Percentiles rank a stretch among this genome's conserved stretches.
phyloP scores from a whole-genome alignment of 306 rosid genomes.

The Calophaca sinica region DNA sequence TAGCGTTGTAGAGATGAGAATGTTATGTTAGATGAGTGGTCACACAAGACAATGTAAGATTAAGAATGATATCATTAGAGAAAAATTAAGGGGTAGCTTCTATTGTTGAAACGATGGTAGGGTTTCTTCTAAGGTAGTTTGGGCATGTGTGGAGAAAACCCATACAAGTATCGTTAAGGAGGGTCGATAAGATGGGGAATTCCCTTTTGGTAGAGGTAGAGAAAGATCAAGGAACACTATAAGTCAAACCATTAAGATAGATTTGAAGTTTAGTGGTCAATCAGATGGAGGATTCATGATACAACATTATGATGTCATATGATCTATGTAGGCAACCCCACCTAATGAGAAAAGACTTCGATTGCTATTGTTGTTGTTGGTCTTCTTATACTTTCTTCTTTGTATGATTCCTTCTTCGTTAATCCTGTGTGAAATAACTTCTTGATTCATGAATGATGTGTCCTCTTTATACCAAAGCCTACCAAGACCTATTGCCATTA shows the following conservation, averaged over 20 bases:
- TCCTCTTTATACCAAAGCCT: conserved; percentile 10
- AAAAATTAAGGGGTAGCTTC: not conserved
- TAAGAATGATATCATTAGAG: not conserved
- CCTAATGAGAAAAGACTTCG: no score
- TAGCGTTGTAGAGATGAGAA: no score
- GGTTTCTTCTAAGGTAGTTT: not conserved
- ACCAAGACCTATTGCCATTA: conserved; percentile 10
- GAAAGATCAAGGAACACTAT: no score
- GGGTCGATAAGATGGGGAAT: no score
- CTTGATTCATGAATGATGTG: conserved; percentile 1
- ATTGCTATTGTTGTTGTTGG: not conserved
- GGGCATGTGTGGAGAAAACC: not conserved
- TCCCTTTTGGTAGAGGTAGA: no score
- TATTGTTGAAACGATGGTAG: not conserved
- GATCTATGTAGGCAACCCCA: no score
- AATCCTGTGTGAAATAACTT: not conserved
- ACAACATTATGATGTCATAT: no score
- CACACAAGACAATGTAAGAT: not conserved
- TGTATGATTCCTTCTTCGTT: not conserved
- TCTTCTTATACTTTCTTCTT: not conserved
- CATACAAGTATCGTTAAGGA: no score
- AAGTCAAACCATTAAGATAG: no score
- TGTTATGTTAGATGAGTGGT: not conserved
- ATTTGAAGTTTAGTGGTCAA: no score
- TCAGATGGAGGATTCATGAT: no score